Evolutionary conservation across 2,329 filamentous ascomycete genomes (phyloP).

Genomic region (Metarhizium anisopliae): DNA sequence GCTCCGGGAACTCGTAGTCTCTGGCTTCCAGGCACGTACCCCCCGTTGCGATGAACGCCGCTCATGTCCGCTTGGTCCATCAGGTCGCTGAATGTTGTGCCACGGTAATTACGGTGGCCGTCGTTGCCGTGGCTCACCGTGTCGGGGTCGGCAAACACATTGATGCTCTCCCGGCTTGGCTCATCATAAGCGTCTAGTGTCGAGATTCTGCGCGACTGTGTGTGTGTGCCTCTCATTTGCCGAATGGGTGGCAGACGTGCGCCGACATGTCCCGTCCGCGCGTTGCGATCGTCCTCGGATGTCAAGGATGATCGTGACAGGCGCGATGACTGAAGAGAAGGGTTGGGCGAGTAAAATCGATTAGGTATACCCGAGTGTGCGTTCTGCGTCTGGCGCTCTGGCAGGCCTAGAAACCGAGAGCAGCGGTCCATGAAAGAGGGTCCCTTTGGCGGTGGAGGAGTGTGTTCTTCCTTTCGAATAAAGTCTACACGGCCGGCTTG

Average conservation of each 20-base stretch:
- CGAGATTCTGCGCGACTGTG: conserved; percentile 14
- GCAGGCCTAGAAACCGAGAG: neutral
- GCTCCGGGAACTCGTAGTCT: conserved; percentile 22
- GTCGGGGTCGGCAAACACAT: conserved; percentile 10
- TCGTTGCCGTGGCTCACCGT: conserved; percentile 18
- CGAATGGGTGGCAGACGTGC: conserved; percentile 27
- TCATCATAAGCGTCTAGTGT: conserved; percentile 30
- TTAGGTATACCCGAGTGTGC: conserved; percentile 24
- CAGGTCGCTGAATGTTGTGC: conserved; percentile 45
- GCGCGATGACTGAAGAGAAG: conserved; percentile 13
- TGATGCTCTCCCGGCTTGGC: conserved; percentile 40
- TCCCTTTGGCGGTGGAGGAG: neutral
- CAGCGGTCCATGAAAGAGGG: neutral
- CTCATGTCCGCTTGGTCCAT: conserved; percentile 39
- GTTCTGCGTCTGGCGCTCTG: neutral
- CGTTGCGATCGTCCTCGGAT: conserved; percentile 16
- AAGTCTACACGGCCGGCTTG: too few relatives aligned
- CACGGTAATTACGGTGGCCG: conserved; percentile 12
- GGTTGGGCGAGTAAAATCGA: conserved; percentile 25
- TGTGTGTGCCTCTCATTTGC: conserved; percentile 24
- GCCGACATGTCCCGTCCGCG: conserved; percentile 18
- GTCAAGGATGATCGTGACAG: conserved; percentile 11
- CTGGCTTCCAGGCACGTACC: conserved; percentile 19
- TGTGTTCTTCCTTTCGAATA: too few relatives aligned
- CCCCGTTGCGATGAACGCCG: conserved; percentile 29